Percentiles rank a stretch among this genome's conserved stretches.
phyloP scores from a whole-genome alignment of 1,284 basidiomycete species.

The Trichosporon coremiiforme region DNA sequence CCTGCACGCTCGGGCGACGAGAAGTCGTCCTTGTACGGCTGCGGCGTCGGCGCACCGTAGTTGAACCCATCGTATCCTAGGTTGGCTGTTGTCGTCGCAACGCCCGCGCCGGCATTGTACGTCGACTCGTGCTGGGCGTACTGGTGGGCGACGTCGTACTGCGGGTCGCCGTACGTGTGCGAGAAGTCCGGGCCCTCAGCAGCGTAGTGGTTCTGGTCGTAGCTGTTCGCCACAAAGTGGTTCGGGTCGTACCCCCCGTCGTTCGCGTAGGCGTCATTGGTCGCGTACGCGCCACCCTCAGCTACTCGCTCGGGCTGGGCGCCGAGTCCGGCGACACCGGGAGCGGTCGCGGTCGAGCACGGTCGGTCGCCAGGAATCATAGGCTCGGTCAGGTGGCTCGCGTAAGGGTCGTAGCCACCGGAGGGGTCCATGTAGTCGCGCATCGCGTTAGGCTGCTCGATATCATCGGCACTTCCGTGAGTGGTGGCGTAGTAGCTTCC shows the following conservation, averaged over 20 bases:
- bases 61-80: conserved; percentile 33
- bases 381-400: conserved; percentile 34
- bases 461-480: conserved; percentile 24
- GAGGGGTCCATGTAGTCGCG: conserved; percentile 52
- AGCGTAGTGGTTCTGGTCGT: conserved; percentile 21
- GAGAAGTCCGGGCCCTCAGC: conserved; percentile 24
- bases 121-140: conserved; percentile 27
- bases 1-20: neutral
- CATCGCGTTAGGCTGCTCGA: conserved; percentile 32
- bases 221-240: conserved; percentile 24
- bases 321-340: conserved; percentile 44
- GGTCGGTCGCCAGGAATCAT: conserved; percentile 33
- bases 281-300: neutral
- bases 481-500: conserved; percentile 48
- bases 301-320: conserved; percentile 26
- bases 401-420: conserved; percentile 56
- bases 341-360: conserved; percentile 42
- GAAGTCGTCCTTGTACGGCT: neutral
- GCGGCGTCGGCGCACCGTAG: neutral
- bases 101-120: conserved; percentile 4
- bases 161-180: conserved; percentile 49
- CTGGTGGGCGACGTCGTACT: conserved; percentile 43
- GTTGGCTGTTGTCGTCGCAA: neutral
- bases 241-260: conserved; percentile 23
- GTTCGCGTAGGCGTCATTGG: conserved; percentile 22